Evolutionary conservation across 1,139 yeast species (phyloP).

Genomic region (Kodamaea fungicola): DNA sequence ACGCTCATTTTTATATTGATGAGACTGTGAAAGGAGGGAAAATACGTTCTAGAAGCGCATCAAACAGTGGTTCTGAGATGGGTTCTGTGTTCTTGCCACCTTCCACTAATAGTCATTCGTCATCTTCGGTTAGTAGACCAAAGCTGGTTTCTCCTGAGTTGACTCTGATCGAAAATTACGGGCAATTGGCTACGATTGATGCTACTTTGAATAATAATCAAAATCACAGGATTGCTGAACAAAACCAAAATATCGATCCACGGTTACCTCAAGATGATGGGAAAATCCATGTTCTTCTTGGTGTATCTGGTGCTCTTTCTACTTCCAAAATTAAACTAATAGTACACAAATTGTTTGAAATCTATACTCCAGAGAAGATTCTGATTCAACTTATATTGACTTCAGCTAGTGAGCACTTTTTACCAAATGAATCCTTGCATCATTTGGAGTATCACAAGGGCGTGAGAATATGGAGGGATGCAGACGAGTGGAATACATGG

Average conservation of each 20-base stretch:
- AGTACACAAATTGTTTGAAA: conserved; percentile 71
- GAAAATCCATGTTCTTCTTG: conserved; percentile 78
- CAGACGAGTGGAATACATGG: conserved; percentile 93
- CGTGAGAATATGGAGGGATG: conserved; percentile 80
- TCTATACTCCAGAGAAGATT: conserved; percentile 70
- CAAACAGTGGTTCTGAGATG: conserved; percentile 23
- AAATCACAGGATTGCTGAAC: conserved; percentile 24
- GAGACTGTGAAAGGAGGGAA: conserved; percentile 59
- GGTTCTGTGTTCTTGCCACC: background rate
- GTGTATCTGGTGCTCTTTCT: conserved; percentile 88
- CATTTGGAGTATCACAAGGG: conserved; percentile 34
- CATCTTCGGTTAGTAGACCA: background rate
- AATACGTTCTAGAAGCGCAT: conserved; percentile 41
- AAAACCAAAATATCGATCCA: conserved; percentile 63
- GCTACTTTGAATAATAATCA: conserved; percentile 3
- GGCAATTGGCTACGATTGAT: conserved; percentile 6
- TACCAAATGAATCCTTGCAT: conserved; percentile 53
- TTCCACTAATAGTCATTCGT: background rate
- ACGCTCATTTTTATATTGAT: conserved; percentile 77
- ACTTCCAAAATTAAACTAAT: conserved; percentile 73
- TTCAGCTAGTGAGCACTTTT: conserved; percentile 77
- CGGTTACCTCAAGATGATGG: conserved; percentile 90
- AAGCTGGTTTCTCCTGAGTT: conserved; percentile 8
- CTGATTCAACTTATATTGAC: conserved; percentile 81
- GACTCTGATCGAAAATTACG: conserved; percentile 2